Evolutionary conservation across 2,329 filamentous ascomycete genomes (phyloP).

Genomic region (Trematosphaeria pertusa): DNA sequence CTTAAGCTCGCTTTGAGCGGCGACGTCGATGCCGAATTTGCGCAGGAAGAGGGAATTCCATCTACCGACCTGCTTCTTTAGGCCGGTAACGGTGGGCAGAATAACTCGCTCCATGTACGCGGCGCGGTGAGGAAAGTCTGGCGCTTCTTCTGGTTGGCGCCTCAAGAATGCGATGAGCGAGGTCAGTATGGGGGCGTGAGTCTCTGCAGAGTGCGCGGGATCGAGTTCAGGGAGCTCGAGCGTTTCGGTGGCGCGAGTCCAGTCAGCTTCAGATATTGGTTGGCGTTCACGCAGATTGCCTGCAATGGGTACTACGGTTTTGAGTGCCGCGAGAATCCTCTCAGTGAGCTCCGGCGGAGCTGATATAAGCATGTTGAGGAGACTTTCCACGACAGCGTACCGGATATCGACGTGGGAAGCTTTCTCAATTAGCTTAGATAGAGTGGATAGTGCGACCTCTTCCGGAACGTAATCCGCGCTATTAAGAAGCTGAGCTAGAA

Average conservation of each 20-base stretch:
- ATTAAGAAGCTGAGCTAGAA: conserved; percentile 49
- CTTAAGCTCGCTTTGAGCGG: not conserved
- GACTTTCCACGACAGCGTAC: conserved; percentile 39
- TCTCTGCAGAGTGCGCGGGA: not conserved
- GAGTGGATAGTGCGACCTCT: conserved; percentile 33
- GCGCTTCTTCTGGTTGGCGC: not conserved
- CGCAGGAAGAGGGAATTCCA: conserved; percentile 34
- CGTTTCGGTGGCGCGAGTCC: conserved; percentile 31
- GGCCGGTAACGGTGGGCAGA: conserved; percentile 18
- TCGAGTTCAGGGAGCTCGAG: conserved; percentile 16
- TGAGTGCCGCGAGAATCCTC: conserved; percentile 32
- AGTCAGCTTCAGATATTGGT: conserved; percentile 38
- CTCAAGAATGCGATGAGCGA: conserved; percentile 17
- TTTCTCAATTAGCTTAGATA: conserved; percentile 37
- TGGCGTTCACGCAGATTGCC: conserved; percentile 46
- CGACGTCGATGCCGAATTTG: conserved; percentile 23
- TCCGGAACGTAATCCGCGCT: conserved; percentile 42
- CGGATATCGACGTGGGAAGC: conserved; percentile 49
- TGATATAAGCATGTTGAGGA: conserved; percentile 37
- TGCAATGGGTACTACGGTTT: conserved; percentile 39
- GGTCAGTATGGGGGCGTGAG: conserved; percentile 9
- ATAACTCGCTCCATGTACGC: conserved; percentile 28
- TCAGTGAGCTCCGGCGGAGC: conserved; percentile 8
- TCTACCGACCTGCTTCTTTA: conserved; percentile 25
- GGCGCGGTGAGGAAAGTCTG: conserved; percentile 1